Percentiles rank a stretch among this genome's conserved stretches.
Conservation (phyloP, 352 stramenopile species). For the Bremia lactucae region DNA sequence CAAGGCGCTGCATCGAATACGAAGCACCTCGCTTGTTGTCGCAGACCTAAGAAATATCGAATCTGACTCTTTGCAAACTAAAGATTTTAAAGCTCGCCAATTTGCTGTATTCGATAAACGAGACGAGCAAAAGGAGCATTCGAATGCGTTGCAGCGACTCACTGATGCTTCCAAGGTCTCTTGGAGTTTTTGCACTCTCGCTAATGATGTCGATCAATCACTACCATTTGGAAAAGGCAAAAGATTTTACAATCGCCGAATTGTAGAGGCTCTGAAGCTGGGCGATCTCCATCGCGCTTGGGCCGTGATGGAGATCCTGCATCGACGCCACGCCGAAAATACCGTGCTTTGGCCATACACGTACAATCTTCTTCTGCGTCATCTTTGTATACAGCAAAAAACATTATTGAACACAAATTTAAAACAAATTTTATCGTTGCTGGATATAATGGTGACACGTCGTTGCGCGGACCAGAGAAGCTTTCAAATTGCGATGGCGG, state of each 20-base stretch:
- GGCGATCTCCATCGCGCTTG: constrained; percentile 21
- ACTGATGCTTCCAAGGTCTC: constrained; percentile 8
- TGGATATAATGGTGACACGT: constrained; percentile 39
- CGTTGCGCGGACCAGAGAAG: constrained; percentile 31
- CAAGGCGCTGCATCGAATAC: too few relatives aligned
- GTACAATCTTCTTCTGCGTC: constrained; percentile 51
- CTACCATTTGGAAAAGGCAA: constrained; percentile 19
- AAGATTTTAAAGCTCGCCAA: constrained; percentile 5
- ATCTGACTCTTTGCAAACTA: too few relatives aligned
- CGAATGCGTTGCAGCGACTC: constrained; percentile 6
- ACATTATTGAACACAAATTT: constrained; percentile 22
- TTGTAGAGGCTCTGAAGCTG: constrained; percentile 22
- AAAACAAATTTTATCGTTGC: constrained; percentile 30
- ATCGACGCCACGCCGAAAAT: constrained; percentile 9
- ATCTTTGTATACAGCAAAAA: constrained; percentile 30
- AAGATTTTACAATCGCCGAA: constrained; percentile 35
- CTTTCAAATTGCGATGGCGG: constrained; percentile 64
- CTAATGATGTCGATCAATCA: constrained; percentile 9
- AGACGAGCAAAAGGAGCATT: background rate
- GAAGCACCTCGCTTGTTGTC: too few relatives aligned
- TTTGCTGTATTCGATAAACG: constrained; percentile 11
- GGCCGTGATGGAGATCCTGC: constrained; percentile 20
- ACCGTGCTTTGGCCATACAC: constrained; percentile 28
- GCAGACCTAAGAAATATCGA: too few relatives aligned
- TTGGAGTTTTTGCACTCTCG: constrained; percentile 9